These are phyloP conservation scores for Patellifolia procumbens DNA, from an alignment of 179 eudicot genomes.

Conservation along the genomic window DNA sequence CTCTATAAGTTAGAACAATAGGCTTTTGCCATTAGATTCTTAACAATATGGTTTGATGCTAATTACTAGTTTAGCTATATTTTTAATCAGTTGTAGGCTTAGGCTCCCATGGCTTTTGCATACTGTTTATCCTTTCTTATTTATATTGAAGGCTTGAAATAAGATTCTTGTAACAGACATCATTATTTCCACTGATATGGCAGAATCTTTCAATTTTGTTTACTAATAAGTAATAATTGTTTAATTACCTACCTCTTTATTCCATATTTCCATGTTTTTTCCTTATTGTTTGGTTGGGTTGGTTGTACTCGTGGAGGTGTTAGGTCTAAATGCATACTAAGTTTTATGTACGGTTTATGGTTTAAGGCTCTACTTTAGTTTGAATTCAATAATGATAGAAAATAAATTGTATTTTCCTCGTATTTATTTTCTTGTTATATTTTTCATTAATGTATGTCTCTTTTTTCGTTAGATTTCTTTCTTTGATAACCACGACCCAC, in stretches of 20 bases:
- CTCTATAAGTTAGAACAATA: background rate
- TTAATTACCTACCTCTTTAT: slow-evolving; percentile 13
- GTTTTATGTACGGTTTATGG: slow-evolving; percentile 1
- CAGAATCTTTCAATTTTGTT: slow-evolving; percentile 30
- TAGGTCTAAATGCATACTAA: slow-evolving; percentile 25
- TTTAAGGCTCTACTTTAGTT: background rate
- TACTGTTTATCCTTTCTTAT: slow-evolving; percentile 7
- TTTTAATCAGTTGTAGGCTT: slow-evolving; percentile 17
- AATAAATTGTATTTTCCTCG: too few relatives aligned
- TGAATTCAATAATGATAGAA: background rate
- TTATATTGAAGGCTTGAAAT: slow-evolving; percentile 21
- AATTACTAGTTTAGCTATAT: background rate
- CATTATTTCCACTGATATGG: slow-evolving; percentile 33
- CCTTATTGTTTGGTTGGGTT: slow-evolving; percentile 7
- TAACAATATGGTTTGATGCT: slow-evolving; percentile 25
- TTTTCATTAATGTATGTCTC: too few relatives aligned
- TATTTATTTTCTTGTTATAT: too few relatives aligned
- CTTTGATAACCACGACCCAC: too few relatives aligned
- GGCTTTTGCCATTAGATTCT: slow-evolving; percentile 28
- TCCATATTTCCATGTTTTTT: slow-evolving; percentile 10
- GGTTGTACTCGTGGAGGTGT: background rate
- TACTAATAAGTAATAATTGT: slow-evolving; percentile 18
- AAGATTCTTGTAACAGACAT: slow-evolving; percentile 39
- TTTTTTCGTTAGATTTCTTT: too few relatives aligned
- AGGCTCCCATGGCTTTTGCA: slow-evolving; percentile 20